Evolutionary conservation across 768 basidiomycete genomes (phyloP).

Genomic region (Guyanaporus albipodus): DNA sequence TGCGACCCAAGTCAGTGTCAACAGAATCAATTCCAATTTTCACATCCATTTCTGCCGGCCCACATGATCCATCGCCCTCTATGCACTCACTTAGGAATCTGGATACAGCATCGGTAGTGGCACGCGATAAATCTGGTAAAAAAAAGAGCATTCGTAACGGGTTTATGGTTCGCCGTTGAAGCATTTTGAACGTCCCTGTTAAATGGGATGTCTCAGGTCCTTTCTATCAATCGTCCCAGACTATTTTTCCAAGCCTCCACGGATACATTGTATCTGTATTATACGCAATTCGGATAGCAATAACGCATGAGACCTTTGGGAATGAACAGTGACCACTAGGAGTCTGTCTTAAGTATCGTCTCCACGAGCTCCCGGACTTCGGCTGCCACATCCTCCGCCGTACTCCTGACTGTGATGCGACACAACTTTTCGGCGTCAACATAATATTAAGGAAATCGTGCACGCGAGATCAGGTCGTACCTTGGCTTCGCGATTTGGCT

Average conservation of each 20-base stretch:
- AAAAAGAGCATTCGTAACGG: constrained; percentile 42
- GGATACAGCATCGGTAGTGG: constrained; percentile 2
- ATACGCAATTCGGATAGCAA: constrained; percentile 10
- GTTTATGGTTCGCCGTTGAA: constrained; percentile 37
- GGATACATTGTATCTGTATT: constrained; percentile 26
- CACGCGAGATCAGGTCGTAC: constrained; percentile 37
- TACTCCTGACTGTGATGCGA: constrained; percentile 90
- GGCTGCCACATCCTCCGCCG: constrained; percentile 82
- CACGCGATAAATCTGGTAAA: constrained; percentile 23
- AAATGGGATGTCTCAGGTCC: neutral
- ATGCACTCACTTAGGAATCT: constrained; percentile 2
- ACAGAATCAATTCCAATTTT: constrained; percentile 49
- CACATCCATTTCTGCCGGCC: constrained; percentile 7
- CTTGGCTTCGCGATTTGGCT: constrained; percentile 96
- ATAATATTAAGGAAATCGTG: neutral
- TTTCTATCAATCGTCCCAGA: constrained; percentile 1
- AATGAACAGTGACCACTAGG: constrained; percentile 6
- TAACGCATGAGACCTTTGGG: constrained; percentile 6
- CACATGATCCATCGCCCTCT: constrained; percentile 5
- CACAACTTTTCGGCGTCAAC: constrained; percentile 57
- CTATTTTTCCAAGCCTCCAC: constrained; percentile 5
- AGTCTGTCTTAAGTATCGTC: constrained; percentile 33
- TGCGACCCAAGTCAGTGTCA: constrained; percentile 51
- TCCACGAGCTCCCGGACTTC: constrained; percentile 59
- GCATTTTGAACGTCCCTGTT: neutral